Base-by-base conservation (phyloP, 176 grass and related monocot species). In the Rhynchospora tenuis region DNA sequence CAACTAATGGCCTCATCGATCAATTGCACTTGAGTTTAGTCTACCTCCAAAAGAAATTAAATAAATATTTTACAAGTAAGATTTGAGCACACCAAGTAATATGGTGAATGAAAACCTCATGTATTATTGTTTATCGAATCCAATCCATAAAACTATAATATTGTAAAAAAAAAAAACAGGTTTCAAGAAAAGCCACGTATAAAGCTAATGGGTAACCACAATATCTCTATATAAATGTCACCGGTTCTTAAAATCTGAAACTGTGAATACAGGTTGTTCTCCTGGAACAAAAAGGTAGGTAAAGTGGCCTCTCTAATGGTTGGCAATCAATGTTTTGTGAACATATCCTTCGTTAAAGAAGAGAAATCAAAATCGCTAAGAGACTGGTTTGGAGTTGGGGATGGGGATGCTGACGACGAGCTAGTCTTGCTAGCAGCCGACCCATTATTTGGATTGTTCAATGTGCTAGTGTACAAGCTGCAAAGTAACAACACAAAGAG, bases 301-400 rank as follows among this genome's bases (percentile, higher is more conserved):
- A 50, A 11, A 73, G 33, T 72, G 44, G 28, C 51, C 52, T 74
- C 82, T 11, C 52, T n/a, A 47, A n/a, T 73, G 52, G 45, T 3
- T 66, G 72, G 31, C 22, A 22, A 50, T 82, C 52, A 86, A 45
- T 58, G 59, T 73, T 87, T 87, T 15, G 85, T 60, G 56, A 87
- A 87, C 63, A 87, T 60, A 14, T 62, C 70, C 61, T 83, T 81
- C 5, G 86, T 88, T 75, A 88, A 88, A 33, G 86, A 69, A 44
- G 86, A 88, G 59, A 88, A 88, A 69, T 84, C 86, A 26, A 83
- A 88, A 20, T 88, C 86, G 46, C 71, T 78, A 1, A 84, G 81
- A 38, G 86, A 88, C 44, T 88, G 58, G 72, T 70, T 88, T 23
- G 68, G 86, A 88, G 69, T 87, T 7, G 20, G 81, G 60, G 70